Percentiles rank a stretch among this genome's conserved stretches.
These are phyloP conservation scores for Wickerhamiella spandovensis DNA, from an alignment of 805 yeast genomes.

Conservation along the genomic window DNA sequence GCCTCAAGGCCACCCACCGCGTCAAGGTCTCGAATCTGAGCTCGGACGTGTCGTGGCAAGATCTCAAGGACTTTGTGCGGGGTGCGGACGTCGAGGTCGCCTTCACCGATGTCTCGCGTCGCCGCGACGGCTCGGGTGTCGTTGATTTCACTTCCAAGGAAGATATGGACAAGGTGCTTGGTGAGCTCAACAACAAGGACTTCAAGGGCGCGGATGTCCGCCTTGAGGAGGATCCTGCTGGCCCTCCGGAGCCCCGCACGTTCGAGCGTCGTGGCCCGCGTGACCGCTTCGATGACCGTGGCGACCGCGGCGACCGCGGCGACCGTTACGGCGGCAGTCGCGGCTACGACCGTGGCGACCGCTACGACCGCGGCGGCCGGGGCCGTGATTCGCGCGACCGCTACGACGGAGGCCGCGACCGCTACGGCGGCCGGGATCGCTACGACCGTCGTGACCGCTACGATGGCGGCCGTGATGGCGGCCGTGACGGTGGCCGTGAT, in stretches of 20 bases:
- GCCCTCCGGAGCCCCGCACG: conserved; percentile 34
- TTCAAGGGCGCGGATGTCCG: conserved; percentile 53
- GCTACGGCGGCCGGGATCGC: conserved; percentile 14
- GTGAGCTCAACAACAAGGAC: conserved; percentile 57
- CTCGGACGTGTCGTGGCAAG: conserved; percentile 32
- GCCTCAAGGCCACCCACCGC: conserved; percentile 18
- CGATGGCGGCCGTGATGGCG: conserved; percentile 15
- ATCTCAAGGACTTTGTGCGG: conserved; percentile 54
- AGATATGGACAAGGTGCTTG: conserved; percentile 82
- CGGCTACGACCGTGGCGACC: conserved; percentile 3
- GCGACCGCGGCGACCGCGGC: conserved; percentile 16
- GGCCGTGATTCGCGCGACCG: conserved; percentile 8
- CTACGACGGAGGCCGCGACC: conserved; percentile 11
- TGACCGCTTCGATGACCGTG: conserved; percentile 29
- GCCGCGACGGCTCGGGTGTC: conserved; percentile 32
- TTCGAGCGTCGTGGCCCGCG: conserved; percentile 33
- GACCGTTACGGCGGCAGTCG: conserved; percentile 8
- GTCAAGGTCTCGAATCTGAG: conserved; percentile 12
- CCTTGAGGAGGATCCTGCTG: conserved; percentile 55
- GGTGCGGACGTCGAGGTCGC: conserved; percentile 36
- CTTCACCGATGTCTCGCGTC: conserved; percentile 26
- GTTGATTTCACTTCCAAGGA: conserved; percentile 90
- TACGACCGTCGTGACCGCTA: conserved; percentile 8
- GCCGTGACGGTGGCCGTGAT: conserved; percentile 31
- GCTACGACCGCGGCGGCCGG: background rate